Evolutionary conservation across 2,329 filamentous ascomycete species (phyloP), one percentile per base, ranked within the genome.

Genomic region (Trichophyton equinum): DNA sequence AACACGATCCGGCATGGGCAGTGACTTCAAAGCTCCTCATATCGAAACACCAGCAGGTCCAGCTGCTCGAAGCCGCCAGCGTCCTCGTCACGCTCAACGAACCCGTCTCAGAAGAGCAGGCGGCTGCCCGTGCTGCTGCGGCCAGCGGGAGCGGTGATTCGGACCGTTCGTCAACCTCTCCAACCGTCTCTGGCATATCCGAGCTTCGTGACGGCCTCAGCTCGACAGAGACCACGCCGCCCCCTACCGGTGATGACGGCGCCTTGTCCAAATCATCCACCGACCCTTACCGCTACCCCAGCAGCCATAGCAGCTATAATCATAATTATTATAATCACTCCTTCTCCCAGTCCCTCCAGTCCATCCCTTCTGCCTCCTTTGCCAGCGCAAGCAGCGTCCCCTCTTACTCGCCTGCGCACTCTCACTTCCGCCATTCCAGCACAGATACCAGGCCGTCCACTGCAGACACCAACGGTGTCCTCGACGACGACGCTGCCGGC

Each of bases 41-140:
- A 69, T 97, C 92, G 68, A 99, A 99, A 82, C 94, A 99, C 75
- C 94, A 99, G 77, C 94, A 99, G 79, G 94, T 99, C 59, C 94
- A 99, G 75, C 82, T 99, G 63, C 83, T 99, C 63, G 94, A 99
- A 76, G 94, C 94, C 46, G 94, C 94, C 44, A 95, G 91, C n/a
- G 94, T 97, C 59, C 80, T 99, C 65, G 87, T 97, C 62, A 86
- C 85, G 70, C 97, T 99, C 91, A 96, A 85, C 70, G 81, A 87
- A 64, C 80, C 79, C 56, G 78, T 81, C 46, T 85, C 84, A 3
- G 81, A 85, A 53, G 83, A 85, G 20, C 83, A 85, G 61, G 83
- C 85, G 30, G 84, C 86, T 62, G 84, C 86, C 62, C 86, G 84
- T 30, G 27, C 27, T 30, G 27, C 85, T 62, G 85, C 83, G 20